Evolutionary conservation across 2,329 filamentous ascomycete genomes (phyloP).

Genomic region (Magnaporthiopsis poae): DNA sequence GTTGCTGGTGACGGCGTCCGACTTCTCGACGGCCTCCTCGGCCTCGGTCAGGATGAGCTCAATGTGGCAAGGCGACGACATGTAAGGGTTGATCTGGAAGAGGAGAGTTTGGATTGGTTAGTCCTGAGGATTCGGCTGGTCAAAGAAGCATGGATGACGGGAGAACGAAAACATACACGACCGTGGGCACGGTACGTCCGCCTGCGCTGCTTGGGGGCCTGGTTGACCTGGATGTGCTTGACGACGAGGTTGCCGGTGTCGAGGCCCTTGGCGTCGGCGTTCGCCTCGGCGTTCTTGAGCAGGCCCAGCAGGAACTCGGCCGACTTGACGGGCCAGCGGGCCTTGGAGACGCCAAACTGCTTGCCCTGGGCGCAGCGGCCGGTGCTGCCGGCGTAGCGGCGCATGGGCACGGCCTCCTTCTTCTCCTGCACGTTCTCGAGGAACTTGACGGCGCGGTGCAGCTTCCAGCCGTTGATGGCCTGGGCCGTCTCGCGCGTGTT

Average conservation of each 20-base stretch:
- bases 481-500: constrained; percentile 99
- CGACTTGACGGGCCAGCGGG: constrained; percentile 98
- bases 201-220: constrained; percentile 98
- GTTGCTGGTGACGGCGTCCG: constrained; percentile 54
- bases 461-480: constrained; percentile 98
- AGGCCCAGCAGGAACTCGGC: constrained; percentile 96
- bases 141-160: neutral
- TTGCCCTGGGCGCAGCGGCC: constrained; percentile 98
- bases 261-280: constrained; percentile 92
- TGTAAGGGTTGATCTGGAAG: constrained; percentile 95
- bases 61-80: constrained; percentile 99
- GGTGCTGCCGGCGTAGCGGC: constrained; percentile 90
- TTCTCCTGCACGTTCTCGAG: constrained; percentile 97
- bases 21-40: constrained; percentile 92
- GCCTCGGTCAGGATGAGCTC: constrained; percentile 98
- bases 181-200: constrained; percentile 99
- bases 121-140: neutral
- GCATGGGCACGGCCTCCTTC: constrained; percentile 96
- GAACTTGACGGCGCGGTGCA: constrained; percentile 88
- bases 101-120: neutral
- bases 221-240: constrained; percentile 99
- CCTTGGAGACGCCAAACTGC: constrained; percentile 94
- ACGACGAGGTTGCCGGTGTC: constrained; percentile 95
- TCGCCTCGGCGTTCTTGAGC: constrained; percentile 94
- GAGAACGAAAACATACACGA: constrained; percentile 63